Conservation (phyloP, 1,139 yeast species). For the Diutina catenulata region DNA sequence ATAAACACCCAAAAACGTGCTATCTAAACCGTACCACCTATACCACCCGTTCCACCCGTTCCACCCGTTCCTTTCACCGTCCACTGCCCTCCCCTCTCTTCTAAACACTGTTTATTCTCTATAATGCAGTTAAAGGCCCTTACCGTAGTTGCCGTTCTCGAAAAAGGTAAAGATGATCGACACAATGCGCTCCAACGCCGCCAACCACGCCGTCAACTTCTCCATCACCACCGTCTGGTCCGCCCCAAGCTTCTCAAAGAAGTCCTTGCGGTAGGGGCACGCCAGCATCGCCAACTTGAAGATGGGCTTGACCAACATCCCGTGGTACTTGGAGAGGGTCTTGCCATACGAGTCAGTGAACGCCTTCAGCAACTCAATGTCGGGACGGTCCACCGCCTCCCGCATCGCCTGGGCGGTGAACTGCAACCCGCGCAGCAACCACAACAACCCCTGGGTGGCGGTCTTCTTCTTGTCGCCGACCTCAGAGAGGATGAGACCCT, state of each 20-base stretch:
- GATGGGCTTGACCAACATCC: conserved; percentile 22
- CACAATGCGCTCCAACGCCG: conserved; percentile 67
- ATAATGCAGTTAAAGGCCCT: conserved; percentile 47
- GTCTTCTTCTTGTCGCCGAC: conserved; percentile 54
- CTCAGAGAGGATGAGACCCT: conserved; percentile 65
- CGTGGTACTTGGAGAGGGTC: conserved; percentile 64
- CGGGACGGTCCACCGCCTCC: conserved; percentile 54
- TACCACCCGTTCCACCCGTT: too few species aligned
- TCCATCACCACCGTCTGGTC: conserved; percentile 53
- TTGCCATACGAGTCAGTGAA: conserved; percentile 75
- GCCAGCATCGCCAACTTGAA: conserved; percentile 85
- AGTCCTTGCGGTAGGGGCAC: conserved; percentile 84
- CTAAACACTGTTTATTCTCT: background rate
- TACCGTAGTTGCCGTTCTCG: conserved; percentile 74
- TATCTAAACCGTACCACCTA: too few species aligned
- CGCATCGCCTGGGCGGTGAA: conserved; percentile 86
- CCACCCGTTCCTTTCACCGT: too few species aligned
- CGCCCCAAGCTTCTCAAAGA: conserved; percentile 67
- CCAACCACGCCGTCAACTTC: conserved; percentile 65
- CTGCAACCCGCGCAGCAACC: conserved; percentile 80
- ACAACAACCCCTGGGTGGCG: conserved; percentile 84
- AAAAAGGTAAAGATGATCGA: conserved; percentile 64
- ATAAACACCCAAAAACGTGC: too few species aligned
- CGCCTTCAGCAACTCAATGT: conserved; percentile 56
- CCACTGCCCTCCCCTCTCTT: too few species aligned